Percentiles rank a stretch among this genome's conserved stretches.
Evolutionary conservation across 2,329 filamentous ascomycete species (phyloP).

Genomic region (Aspergillus bombycis): DNA sequence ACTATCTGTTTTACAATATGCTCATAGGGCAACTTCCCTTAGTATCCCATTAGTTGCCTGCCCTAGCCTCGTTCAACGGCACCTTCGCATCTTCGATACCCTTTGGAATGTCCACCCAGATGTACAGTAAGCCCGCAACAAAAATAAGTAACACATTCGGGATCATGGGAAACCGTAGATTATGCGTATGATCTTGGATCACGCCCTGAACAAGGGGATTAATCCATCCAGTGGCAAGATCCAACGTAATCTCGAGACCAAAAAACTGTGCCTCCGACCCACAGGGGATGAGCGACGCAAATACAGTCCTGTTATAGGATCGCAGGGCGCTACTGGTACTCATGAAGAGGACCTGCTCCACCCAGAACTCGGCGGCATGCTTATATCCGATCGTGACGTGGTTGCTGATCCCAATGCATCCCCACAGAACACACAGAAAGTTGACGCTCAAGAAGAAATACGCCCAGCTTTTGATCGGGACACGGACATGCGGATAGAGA

Average conservation of each 20-base stretch:
- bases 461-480: constrained; percentile 14
- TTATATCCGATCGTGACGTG: constrained; percentile 18
- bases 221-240: constrained; percentile 19
- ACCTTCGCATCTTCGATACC: constrained; percentile 19
- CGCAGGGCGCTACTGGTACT: constrained; percentile 16
- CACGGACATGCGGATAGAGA: constrained; percentile 14
- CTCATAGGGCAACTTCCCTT: not conserved
- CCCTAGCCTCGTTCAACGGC: not conserved
- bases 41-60: not conserved
- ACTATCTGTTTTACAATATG: not conserved
- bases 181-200: constrained; percentile 18
- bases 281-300: constrained; percentile 15
- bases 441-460: constrained; percentile 14
- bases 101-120: constrained; percentile 15
- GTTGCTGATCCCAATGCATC: constrained; percentile 18
- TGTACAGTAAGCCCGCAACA: constrained; percentile 11
- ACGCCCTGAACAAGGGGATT: constrained; percentile 17
- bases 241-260: constrained; percentile 16
- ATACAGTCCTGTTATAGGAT: constrained; percentile 16
- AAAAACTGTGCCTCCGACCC: constrained; percentile 18
- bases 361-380: constrained; percentile 18
- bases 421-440: constrained; percentile 16
- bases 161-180: constrained; percentile 19
- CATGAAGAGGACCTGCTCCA: constrained; percentile 19
- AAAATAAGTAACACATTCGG: constrained; percentile 18